These are phyloP conservation scores for Gamsiella multidivaricata DNA, from an alignment of 192 early-diverging fungal species.

Conservation along the genomic window DNA sequence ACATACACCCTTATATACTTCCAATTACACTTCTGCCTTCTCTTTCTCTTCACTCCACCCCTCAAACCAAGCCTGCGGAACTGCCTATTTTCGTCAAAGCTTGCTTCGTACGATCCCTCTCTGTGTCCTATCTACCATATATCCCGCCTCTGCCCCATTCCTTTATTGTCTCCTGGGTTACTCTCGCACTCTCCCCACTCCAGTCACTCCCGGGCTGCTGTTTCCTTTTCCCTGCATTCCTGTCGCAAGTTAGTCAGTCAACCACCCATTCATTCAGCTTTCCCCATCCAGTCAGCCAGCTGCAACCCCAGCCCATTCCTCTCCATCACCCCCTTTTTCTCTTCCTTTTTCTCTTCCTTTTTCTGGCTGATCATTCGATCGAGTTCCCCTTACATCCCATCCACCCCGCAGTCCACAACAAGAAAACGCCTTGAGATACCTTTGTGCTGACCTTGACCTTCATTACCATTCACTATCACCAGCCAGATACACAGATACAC, in stretches of 20 bases:
- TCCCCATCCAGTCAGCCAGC: background rate
- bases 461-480: too few species aligned
- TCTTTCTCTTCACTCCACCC: too few species aligned
- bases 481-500: too few species aligned
- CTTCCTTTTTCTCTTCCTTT: background rate
- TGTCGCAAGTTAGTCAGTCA: slow-evolving; percentile 9
- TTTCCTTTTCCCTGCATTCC: slow-evolving; percentile 4
- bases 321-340: background rate
- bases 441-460: too few species aligned
- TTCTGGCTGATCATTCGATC: background rate
- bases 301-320: background rate
- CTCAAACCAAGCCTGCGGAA: too few species aligned
- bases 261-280: background rate
- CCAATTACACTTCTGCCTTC: too few species aligned
- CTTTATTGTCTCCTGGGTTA: too few species aligned
- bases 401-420: background rate
- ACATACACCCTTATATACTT: too few species aligned
- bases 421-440: too few species aligned
- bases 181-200: background rate
- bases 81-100: too few species aligned
- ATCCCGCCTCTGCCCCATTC: background rate
- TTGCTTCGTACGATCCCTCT: too few species aligned
- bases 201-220: too few species aligned
- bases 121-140: background rate
- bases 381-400: background rate